phyloP scores from a whole-genome alignment of 768 basidiomycete genomes.

The Sarcomyxa edulis region DNA sequence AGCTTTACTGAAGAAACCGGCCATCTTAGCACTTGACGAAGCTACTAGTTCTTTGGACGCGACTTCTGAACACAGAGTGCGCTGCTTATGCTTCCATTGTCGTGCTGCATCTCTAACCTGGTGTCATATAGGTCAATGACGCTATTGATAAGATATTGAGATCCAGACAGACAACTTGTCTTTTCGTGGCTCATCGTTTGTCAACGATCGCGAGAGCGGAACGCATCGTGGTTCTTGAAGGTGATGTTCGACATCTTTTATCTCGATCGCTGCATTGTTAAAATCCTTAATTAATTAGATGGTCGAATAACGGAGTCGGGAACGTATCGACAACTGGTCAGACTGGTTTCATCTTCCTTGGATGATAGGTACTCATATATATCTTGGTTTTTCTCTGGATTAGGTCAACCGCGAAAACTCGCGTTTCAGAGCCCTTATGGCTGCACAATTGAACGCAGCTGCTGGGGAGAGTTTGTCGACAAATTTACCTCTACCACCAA shows the following conservation, averaged over 20 bases:
- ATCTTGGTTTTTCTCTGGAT: too few species aligned
- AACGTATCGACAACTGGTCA: conserved; percentile 70
- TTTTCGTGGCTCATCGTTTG: conserved; percentile 86
- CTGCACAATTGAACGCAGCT: conserved; percentile 71
- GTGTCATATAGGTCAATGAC: conserved; percentile 69
- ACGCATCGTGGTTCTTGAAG: conserved; percentile 85
- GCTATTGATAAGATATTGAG: conserved; percentile 86
- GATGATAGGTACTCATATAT: conserved; percentile 3
- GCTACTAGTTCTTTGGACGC: conserved; percentile 88
- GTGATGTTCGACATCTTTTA: conserved; percentile 25
- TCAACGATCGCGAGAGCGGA: conserved; percentile 90
- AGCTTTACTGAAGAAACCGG: conserved; percentile 84
- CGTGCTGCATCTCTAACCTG: too few species aligned
- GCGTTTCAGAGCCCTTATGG: conserved; percentile 84
- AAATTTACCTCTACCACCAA: too few species aligned
- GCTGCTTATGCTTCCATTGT: conserved; percentile 10
- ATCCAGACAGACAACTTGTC: conserved; percentile 75
- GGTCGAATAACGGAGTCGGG: conserved; percentile 82
- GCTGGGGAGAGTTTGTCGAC: conserved; percentile 16
- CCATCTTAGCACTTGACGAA: conserved; percentile 85
- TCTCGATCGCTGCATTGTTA: not conserved
- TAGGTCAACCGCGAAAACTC: conserved; percentile 68
- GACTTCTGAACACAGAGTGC: conserved; percentile 75
- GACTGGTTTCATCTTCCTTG: conserved; percentile 14
- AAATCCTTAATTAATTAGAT: conserved; percentile 29